Conservation (phyloP, 495 filamentous ascomycete genomes). For the Lepraria neglecta region DNA sequence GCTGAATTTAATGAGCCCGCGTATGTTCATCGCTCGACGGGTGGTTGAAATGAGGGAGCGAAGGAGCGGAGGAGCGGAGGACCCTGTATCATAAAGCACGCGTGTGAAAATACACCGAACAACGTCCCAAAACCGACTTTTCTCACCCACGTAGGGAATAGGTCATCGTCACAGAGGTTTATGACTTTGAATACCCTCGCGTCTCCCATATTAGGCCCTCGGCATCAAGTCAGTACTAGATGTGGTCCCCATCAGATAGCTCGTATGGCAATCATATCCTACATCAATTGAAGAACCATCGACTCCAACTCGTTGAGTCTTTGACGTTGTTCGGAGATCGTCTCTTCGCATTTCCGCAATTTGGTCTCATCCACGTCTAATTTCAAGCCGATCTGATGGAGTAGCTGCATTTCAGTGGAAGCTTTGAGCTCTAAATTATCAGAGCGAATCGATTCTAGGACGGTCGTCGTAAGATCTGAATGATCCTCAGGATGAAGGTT, state of each 20-base stretch:
- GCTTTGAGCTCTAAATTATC: background rate
- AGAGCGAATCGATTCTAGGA: background rate
- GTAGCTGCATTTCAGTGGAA: background rate
- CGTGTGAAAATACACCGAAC: background rate
- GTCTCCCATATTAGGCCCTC: background rate
- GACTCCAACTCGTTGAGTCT: background rate
- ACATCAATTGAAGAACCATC: background rate
- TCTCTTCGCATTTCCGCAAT: background rate
- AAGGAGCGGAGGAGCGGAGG: no score
- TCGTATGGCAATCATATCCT: background rate
- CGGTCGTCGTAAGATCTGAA: background rate
- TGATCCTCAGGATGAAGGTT: no score
- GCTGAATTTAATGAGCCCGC: conserved; percentile 10
- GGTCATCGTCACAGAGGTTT: background rate
- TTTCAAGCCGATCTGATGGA: background rate
- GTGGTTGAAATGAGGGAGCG: background rate
- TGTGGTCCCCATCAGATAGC: background rate
- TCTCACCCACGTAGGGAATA: background rate
- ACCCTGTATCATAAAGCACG: background rate
- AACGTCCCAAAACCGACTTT: background rate
- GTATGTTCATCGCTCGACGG: background rate
- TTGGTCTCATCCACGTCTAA: background rate
- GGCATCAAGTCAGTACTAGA: background rate
- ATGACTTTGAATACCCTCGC: background rate
- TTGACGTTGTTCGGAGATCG: background rate